Base-by-base conservation (phyloP, 1,284 basidiomycete genomes). In the Amylostereum areolatum region DNA sequence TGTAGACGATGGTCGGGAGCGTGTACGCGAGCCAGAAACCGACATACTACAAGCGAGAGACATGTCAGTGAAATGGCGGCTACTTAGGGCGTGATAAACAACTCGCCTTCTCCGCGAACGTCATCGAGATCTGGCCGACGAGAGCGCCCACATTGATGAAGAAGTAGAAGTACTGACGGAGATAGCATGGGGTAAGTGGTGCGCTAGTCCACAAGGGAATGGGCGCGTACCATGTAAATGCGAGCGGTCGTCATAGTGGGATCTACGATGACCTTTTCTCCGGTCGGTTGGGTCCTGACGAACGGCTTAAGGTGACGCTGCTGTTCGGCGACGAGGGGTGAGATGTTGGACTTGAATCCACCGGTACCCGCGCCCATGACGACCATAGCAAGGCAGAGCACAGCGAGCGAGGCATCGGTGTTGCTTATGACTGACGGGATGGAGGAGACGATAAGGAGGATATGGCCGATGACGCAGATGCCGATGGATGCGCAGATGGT, bases 221-320 rank as follows among this genome's bases (percentile, higher is more conserved):
- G 35, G 24, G 27, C 24, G 42, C 66, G 39, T 52, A 82, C 82
- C 83, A 88, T 85, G 64, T 86, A 90, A 39, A 88, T 80, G 47
- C 83, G 74, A 9, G 81, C 71, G 3, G 81, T 74, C 1, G 92
- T 94, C 59, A 86, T 59, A 0, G 72, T 63, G 0, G 92, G 92
- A 63, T 94, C 90, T 33, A 93, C 80, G 53, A 94, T 83, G 48
- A 94, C 89, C 33, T 82, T 73, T 64, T 92, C 85, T 42, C 90
- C 90, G 24, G 63, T 69, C 53, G 72, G 75, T 2, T 74, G 76
- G 3, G 73, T 77, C 3, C 61, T 49, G 31, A 88, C 66, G 61
- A 81, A 85, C 11, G 75, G 66, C 55, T 75, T 83, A 34, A 71
- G 75, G 47, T 72, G 71, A 52, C 66, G 72, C 62, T 86, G 85